These are phyloP conservation scores for Lyophyllum atratum DNA, from an alignment of 768 basidiomycete species.

Conservation along the genomic window DNA sequence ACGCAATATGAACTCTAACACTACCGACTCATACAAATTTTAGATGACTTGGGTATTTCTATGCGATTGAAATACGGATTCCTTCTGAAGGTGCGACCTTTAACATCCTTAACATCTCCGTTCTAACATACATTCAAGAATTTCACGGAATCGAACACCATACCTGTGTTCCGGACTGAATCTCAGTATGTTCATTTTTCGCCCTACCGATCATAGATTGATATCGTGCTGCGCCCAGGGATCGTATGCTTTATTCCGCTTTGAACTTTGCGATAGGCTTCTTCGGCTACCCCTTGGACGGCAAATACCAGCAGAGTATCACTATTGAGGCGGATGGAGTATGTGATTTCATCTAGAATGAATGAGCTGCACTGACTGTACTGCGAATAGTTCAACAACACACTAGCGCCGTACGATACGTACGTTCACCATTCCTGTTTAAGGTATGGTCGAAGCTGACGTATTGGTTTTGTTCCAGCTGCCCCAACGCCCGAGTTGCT, in stretches of 20 bases:
- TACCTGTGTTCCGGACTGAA: slow-evolving; percentile 82
- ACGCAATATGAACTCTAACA: neutral
- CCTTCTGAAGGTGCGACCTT: slow-evolving; percentile 53
- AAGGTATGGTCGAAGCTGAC: neutral
- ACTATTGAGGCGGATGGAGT: slow-evolving; percentile 67
- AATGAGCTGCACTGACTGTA: neutral
- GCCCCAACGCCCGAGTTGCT: slow-evolving; percentile 57
- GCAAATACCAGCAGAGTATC: slow-evolving; percentile 75
- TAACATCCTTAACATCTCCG: neutral
- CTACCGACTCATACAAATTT: neutral
- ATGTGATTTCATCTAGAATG: slow-evolving; percentile 28
- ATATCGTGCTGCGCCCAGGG: slow-evolving; percentile 36
- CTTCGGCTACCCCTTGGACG: slow-evolving; percentile 73
- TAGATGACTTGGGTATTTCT: slow-evolving; percentile 69
- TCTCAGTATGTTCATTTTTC: slow-evolving; percentile 50
- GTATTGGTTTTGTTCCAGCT: slow-evolving; percentile 38
- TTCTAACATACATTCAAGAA: slow-evolving; percentile 34
- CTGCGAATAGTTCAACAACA: slow-evolving; percentile 68
- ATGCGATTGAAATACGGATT: slow-evolving; percentile 80
- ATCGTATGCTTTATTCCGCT: slow-evolving; percentile 72
- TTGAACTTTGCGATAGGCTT: slow-evolving; percentile 74
- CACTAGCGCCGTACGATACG: slow-evolving; percentile 83
- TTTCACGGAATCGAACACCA: slow-evolving; percentile 57
- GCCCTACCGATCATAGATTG: neutral
- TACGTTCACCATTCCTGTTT: slow-evolving; percentile 28